Conservation (phyloP, 192 early-diverging fungal species). For the Funneliformis mosseae region DNA sequence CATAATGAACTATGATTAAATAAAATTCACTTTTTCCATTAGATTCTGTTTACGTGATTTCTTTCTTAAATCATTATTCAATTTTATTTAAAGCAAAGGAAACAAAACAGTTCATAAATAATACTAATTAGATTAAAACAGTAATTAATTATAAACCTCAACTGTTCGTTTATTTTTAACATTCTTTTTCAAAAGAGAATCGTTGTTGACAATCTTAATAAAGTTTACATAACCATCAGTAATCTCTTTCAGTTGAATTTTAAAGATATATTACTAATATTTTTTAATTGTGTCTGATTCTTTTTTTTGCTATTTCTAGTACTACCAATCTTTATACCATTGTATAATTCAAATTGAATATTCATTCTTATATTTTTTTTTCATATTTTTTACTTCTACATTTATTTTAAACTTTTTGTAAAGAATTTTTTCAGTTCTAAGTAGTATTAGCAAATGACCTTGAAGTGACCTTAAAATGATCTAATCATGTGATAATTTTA, state of each 20-base stretch:
- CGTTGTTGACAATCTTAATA: no score
- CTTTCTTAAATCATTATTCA: constrained; percentile 4
- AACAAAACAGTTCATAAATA: constrained; percentile 28
- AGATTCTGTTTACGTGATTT: constrained; percentile 23
- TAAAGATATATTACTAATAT: neutral
- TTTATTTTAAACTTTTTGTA: neutral
- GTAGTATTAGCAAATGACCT: no score
- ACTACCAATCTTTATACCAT: constrained; percentile 1
- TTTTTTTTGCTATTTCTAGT: neutral
- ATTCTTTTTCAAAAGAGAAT: no score
- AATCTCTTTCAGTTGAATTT: constrained; percentile 23
- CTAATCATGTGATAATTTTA: no score
- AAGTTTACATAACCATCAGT: constrained; percentile 18
- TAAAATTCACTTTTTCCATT: constrained; percentile 17
- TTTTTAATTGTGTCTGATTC: constrained; percentile 8
- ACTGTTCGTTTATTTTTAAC: neutral
- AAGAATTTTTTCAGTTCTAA: neutral
- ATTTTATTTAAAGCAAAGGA: constrained; percentile 22
- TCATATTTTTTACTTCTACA: no score
- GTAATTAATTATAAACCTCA: constrained; percentile 29
- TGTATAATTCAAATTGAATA: constrained; percentile 1
- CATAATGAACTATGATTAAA: neutral
- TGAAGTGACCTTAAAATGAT: no score
- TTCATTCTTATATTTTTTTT: neutral
- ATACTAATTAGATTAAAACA: constrained; percentile 23